Percentiles rank a stretch among this genome's conserved stretches.
Conservation (phyloP, 1,284 basidiomycete species). For the Paramarasmius palmivorus region DNA sequence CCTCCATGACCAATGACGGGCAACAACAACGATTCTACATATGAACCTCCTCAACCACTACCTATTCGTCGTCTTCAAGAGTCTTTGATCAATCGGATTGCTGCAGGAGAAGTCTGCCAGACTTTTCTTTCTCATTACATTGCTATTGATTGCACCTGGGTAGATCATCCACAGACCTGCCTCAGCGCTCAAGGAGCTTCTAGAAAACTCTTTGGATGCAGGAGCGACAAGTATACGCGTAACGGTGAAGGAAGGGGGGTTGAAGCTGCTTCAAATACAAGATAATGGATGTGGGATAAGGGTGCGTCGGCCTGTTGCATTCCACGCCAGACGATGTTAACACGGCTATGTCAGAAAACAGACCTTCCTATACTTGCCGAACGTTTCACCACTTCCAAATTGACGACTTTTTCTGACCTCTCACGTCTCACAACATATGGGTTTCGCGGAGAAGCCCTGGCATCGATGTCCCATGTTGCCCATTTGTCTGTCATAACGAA, state of each 20-base stretch:
- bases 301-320: slow-evolving; percentile 43
- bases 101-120: slow-evolving; percentile 71
- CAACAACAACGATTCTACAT: slow-evolving; percentile 2
- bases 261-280: slow-evolving; percentile 94
- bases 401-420: slow-evolving; percentile 86
- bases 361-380: slow-evolving; percentile 93
- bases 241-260: slow-evolving; percentile 92
- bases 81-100: slow-evolving; percentile 78
- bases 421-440: slow-evolving; percentile 90
- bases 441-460: slow-evolving; percentile 96
- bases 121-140: neutral
- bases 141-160: slow-evolving; percentile 7
- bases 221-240: slow-evolving; percentile 87
- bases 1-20: slow-evolving; percentile 1
- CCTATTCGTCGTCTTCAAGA: slow-evolving; percentile 75
- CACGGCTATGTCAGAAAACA: slow-evolving; percentile 40
- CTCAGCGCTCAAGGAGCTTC: slow-evolving; percentile 94
- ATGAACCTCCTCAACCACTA: slow-evolving; percentile 29
- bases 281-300: slow-evolving; percentile 96
- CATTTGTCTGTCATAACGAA: slow-evolving; percentile 90
- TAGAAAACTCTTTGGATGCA: slow-evolving; percentile 96
- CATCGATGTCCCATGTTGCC: slow-evolving; percentile 94
- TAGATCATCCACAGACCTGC: slow-evolving; percentile 96
- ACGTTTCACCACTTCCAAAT: slow-evolving; percentile 95
- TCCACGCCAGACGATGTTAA: neutral